Base-by-base conservation (phyloP, 257 asterid genomes). In the Salvia miltiorrhiza region DNA sequence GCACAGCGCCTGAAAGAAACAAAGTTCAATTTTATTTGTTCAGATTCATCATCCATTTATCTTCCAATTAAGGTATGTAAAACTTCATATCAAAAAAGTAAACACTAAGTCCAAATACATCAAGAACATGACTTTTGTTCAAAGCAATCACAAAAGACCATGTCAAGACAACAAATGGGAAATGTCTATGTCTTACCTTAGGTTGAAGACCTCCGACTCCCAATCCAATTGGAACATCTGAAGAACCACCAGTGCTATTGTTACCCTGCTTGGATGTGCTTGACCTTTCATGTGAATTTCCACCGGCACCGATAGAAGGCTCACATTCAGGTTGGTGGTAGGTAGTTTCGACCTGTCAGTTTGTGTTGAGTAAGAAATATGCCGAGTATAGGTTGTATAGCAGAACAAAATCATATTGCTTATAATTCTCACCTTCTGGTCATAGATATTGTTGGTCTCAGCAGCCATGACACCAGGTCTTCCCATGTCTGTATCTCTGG, bases 141-240 rank as follows among this genome's bases (percentile, higher is more conserved):
- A 40, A 26, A 40, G 21, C 16, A 70, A 71, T 48, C 55, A 65
- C 10, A 45, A 41, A 43, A 67, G 5, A 68, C 62, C 56, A 37
- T 60, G 50, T 20, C 49, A 49, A 70, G 59, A 64, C 28, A 30
- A 54, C 10, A 67, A 61, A 47, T 35, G 40, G 39, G 32, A 21
- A 58, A 32, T 65, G 21, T 48, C 24, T 43, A 37, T 12, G n/a
- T 52, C 75, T 32, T 73, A 90, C 98, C 97, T 83, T 90, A 14
- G 96, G 88, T 72, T 85, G 95, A 80, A 92, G 86, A 55, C 86
- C 87, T 33, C 92, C 88, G 12, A 85, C 76, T 67, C 98, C 98
- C 81, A 92, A 68, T 39, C 98, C 98, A 68, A 92, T 80, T 63
- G 98, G 98, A 61, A 77, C 77, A 43, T 81, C 63, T 56, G 88